phyloP scores from a whole-genome alignment of 192 early-diverging fungal species.

The Umbelopsis vinacea region DNA sequence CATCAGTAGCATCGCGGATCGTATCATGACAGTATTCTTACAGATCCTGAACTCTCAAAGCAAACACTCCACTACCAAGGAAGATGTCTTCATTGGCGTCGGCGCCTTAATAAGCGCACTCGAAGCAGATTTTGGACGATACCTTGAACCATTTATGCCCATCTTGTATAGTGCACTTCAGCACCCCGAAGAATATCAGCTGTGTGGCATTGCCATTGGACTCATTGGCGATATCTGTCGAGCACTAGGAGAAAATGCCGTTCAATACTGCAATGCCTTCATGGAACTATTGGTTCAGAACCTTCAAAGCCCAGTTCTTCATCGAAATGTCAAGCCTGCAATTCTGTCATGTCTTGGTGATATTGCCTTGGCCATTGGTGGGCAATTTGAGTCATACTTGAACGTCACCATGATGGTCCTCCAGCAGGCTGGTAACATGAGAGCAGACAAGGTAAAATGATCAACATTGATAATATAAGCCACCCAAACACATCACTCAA shows the following conservation, averaged over 20 bases:
- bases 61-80: constrained; percentile 82
- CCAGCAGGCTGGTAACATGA: constrained; percentile 75
- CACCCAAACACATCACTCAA: neutral
- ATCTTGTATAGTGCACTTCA: constrained; percentile 83
- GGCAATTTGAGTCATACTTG: constrained; percentile 80
- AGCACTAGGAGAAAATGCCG: constrained; percentile 72
- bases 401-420: constrained; percentile 87
- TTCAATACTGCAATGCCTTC: constrained; percentile 80
- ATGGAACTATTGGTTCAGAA: constrained; percentile 86
- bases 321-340: constrained; percentile 87
- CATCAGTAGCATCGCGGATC: constrained; percentile 81
- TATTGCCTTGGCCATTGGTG: constrained; percentile 93
- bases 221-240: constrained; percentile 97
- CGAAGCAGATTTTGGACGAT: constrained; percentile 85
- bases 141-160: constrained; percentile 86
- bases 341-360: constrained; percentile 97
- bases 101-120: constrained; percentile 85
- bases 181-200: constrained; percentile 90
- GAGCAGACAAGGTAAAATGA: constrained; percentile 49
- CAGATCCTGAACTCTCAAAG: constrained; percentile 71
- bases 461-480: neutral
- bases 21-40: constrained; percentile 88
- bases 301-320: constrained; percentile 75
- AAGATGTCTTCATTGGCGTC: constrained; percentile 92
- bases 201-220: constrained; percentile 95